Conservation (phyloP, 1,284 basidiomycete genomes). For the Puccinia triticina region DNA sequence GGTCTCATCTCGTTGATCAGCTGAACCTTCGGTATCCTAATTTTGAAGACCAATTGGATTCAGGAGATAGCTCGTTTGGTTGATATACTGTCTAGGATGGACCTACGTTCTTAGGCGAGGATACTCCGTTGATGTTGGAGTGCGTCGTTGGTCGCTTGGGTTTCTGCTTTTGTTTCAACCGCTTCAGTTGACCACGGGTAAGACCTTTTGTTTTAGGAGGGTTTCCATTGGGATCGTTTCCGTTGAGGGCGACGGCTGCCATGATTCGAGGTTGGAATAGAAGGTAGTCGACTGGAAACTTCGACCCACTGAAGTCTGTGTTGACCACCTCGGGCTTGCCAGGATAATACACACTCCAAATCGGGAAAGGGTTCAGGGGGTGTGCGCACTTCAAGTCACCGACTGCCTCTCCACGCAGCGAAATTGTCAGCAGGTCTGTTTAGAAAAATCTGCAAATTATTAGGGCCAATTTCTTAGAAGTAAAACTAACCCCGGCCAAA, state of each 20-base stretch:
- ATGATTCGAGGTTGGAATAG: neutral
- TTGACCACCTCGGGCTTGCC: no score
- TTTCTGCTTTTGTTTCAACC: slow-evolving; percentile 58
- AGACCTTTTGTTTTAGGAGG: slow-evolving; percentile 43
- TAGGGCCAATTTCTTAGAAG: no score
- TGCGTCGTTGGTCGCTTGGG: slow-evolving; percentile 20
- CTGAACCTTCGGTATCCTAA: slow-evolving; percentile 6
- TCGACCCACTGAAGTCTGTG: no score
- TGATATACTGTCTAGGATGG: neutral
- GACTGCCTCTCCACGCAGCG: no score
- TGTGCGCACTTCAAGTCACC: no score
- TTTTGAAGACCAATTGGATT: neutral
- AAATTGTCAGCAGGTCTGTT: no score
- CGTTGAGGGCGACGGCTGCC: slow-evolving; percentile 19
- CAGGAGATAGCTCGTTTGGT: neutral
- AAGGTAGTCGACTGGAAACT: no score
- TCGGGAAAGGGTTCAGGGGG: no score
- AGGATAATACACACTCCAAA: no score
- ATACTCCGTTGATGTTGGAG: neutral
- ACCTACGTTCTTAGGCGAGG: neutral
- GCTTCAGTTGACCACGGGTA: slow-evolving; percentile 57
- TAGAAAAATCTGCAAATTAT: no score
- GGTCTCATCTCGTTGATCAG: neutral
- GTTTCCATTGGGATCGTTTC: neutral
- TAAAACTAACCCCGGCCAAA: no score